phyloP scores from a whole-genome alignment of 2,329 filamentous ascomycete species.

The Celoporthe dispersa region DNA sequence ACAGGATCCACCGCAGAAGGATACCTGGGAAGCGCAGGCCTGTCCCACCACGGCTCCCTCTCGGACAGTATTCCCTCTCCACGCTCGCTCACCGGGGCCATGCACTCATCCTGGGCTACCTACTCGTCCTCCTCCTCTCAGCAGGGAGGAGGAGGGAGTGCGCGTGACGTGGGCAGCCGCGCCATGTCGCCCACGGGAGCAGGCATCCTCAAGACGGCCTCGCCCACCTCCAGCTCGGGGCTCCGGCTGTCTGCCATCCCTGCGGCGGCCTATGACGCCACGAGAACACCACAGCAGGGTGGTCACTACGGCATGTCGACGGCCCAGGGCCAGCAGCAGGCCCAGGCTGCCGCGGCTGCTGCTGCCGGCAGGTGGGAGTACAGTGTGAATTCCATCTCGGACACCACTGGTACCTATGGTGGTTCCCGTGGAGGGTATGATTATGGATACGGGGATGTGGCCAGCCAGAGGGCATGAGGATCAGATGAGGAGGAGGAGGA shows the following conservation, averaged over 20 bases:
- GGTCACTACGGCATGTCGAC: conserved; percentile 25
- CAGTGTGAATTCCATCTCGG: conserved; percentile 31
- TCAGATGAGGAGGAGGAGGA: conserved; percentile 10
- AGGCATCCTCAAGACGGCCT: conserved; percentile 25
- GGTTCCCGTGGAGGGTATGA: conserved; percentile 28
- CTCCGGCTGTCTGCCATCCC: conserved; percentile 26
- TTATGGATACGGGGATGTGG: conserved; percentile 29
- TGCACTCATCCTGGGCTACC: conserved; percentile 27
- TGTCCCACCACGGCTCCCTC: conserved; percentile 53
- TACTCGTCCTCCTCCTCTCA: conserved; percentile 8
- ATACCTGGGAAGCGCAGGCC: conserved; percentile 43
- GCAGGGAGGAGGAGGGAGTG: neutral
- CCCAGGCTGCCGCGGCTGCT: conserved; percentile 3
- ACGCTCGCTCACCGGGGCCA: conserved; percentile 26
- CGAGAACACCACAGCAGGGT: conserved; percentile 23
- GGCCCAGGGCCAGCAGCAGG: conserved; percentile 23
- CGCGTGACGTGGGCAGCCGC: conserved; percentile 25
- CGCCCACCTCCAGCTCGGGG: conserved; percentile 24
- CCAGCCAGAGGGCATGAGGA: conserved; percentile 30
- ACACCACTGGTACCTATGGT: conserved; percentile 27
- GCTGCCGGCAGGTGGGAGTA: conserved; percentile 28
- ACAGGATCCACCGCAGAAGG: conserved; percentile 42
- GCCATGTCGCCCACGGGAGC: conserved; percentile 25
- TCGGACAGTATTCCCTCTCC: conserved; percentile 28
- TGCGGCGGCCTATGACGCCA: conserved; percentile 27